Base-by-base conservation (phyloP, 345 rosid species). In the Mallotus nudiflorus region DNA sequence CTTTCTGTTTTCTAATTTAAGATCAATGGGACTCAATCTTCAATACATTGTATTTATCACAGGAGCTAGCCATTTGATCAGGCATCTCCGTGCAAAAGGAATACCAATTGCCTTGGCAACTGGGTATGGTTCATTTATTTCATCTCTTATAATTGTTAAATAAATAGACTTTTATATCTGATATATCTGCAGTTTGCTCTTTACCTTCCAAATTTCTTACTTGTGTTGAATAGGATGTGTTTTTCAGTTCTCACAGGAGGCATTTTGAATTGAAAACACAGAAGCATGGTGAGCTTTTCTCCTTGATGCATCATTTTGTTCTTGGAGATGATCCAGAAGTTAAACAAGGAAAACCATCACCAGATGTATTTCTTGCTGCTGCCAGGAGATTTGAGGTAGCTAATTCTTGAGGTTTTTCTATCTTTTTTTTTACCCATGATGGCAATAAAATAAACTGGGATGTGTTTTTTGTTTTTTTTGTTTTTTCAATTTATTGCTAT, bases 271-370 rank as follows among this genome's bases (percentile, higher is more conserved):
- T 94, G 71, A 91, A 94, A 81, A 94, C 96, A 13, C 89, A 86
- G 80, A 84, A 81, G 60, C 97, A 91, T 35, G 75, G 87, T 29
- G 89, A 90, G 63, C 87, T 91, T 72, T 91, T 94, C 45, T 86
- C 93, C 5, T 83, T 91, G 86, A 94, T 94, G 97, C 95, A 91
- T 84, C 98, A 94, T 78, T 58, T 87, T 74, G 97, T 94, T 67
- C 84, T 81, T 55, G 97, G 98, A 70, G 96, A 94, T 82, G 97
- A 94, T 71, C 95, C 95, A 16, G 98, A 91, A 82, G 96, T 94
- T 80, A 88, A 89, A 83, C 82, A 83, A 75, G 98, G 98, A 65
- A 91, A 94, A 82, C 98, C 97, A 14, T 75, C 97, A 2, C 96
- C 97, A 2, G 98, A 94, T 66, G 71, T 86, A 65, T 94, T 94